phyloP scores from a whole-genome alignment of 1,139 yeast genomes.

The Pichia sp. region DNA sequence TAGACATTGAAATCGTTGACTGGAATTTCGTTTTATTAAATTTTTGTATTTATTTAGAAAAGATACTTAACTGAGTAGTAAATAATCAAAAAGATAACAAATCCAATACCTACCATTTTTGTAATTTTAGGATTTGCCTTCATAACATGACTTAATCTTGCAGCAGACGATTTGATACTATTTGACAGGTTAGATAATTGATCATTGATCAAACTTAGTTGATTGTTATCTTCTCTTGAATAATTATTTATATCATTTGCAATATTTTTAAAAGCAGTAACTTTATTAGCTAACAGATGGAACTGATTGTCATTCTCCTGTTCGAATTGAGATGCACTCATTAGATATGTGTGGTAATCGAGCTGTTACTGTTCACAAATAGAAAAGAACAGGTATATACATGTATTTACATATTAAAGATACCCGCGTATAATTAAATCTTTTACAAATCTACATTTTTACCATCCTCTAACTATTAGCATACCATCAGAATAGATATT shows the following conservation, averaged over 20 bases:
- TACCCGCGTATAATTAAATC: background rate
- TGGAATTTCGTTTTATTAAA: background rate
- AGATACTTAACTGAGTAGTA: conserved; percentile 60
- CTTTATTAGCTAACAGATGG: conserved; percentile 53
- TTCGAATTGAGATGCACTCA: conserved; percentile 38
- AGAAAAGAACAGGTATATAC: background rate
- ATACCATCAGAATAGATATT: conserved; percentile 15
- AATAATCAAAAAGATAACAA: conserved; percentile 55
- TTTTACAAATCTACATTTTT: background rate
- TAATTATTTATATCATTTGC: conserved; percentile 60
- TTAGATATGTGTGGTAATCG: background rate
- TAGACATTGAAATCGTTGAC: conserved; percentile 18
- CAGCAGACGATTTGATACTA: conserved; percentile 60
- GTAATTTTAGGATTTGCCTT: conserved; percentile 51
- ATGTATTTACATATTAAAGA: background rate
- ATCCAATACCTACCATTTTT: conserved; percentile 52
- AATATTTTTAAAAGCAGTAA: conserved; percentile 53
- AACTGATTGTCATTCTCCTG: conserved; percentile 53
- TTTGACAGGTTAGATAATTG: conserved; percentile 56
- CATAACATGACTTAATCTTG: conserved; percentile 56
- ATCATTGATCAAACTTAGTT: conserved; percentile 52
- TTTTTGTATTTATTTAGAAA: conserved; percentile 10
- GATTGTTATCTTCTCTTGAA: conserved; percentile 48
- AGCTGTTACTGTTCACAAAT: background rate
- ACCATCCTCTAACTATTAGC: background rate